phyloP scores from a whole-genome alignment of 2,329 filamentous ascomycete genomes.

The Trichoderma asperellum region DNA sequence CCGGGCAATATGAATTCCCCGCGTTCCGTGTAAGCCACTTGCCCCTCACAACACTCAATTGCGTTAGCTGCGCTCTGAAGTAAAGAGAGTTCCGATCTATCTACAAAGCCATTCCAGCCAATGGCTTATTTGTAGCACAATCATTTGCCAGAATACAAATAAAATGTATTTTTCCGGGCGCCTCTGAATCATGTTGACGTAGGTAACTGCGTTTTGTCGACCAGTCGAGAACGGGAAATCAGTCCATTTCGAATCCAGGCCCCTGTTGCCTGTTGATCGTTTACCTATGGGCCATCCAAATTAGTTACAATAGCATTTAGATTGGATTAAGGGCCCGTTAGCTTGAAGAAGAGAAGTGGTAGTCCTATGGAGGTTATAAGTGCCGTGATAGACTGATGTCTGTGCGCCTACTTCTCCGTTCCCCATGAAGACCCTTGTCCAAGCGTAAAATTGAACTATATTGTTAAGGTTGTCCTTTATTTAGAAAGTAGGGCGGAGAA shows the following conservation, averaged over 20 bases:
- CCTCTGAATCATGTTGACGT: neutral
- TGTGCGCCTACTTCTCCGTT: neutral
- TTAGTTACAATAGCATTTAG: neutral
- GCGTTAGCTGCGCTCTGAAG: neutral
- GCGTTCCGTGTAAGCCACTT: neutral
- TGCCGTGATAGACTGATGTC: neutral
- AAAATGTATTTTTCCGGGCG: neutral
- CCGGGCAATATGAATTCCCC: neutral
- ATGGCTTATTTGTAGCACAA: neutral
- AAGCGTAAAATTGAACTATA: neutral
- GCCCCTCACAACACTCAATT: neutral
- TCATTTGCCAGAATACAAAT: neutral
- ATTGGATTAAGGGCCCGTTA: neutral
- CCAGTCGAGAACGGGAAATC: neutral
- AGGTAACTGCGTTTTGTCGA: neutral
- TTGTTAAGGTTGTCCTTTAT: neutral
- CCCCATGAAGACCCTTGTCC: neutral
- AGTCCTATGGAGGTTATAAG: no score
- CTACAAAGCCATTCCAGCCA: neutral
- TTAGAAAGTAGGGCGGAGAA: neutral
- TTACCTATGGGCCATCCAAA: neutral
- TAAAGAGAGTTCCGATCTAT: neutral
- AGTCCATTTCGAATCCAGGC: neutral
- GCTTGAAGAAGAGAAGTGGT: neutral
- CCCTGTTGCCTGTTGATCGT: neutral